Evolutionary conservation across 2,329 filamentous ascomycete species (phyloP).

Genomic region (Xylaria arbuscula): DNA sequence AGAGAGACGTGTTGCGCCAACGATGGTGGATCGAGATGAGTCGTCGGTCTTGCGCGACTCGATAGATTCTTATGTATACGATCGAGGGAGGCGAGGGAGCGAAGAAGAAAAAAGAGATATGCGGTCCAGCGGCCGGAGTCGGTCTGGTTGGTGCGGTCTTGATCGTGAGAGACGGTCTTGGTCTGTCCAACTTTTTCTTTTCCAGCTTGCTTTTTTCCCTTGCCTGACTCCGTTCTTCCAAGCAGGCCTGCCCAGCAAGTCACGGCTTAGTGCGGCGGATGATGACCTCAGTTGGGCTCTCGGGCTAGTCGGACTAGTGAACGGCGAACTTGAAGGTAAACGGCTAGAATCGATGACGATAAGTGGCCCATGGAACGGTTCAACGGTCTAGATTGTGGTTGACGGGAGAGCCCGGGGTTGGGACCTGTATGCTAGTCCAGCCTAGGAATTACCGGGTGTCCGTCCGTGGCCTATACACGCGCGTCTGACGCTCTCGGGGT

Average conservation of each 20-base stretch:
- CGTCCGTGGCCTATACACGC: constrained; percentile 18
- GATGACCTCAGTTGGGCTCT: constrained; percentile 15
- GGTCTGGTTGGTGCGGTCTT: constrained; percentile 9
- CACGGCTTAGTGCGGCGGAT: too few relatives aligned
- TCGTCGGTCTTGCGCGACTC: constrained; percentile 1
- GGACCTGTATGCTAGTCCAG: constrained; percentile 2
- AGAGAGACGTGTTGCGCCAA: constrained; percentile 9
- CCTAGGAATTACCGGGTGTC: constrained; percentile 21
- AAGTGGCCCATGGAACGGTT: constrained; percentile 25
- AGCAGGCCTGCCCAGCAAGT: constrained; percentile 3
- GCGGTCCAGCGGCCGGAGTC: constrained; percentile 17
- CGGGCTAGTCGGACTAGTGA: constrained; percentile 13
- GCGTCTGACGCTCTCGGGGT: constrained; percentile 5
- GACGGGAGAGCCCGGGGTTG: constrained; percentile 13
- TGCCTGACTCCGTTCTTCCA: constrained; percentile 4
- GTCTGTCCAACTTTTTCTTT: constrained; percentile 23
- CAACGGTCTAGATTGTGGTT: constrained; percentile 18
- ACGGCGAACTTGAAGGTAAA: constrained; percentile 19
- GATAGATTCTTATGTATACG: constrained; percentile 3
- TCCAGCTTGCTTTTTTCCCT: constrained; percentile 15
- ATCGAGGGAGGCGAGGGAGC: constrained; percentile 2
- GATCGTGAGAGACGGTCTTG: constrained; percentile 1
- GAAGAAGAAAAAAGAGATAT: constrained; percentile 10
- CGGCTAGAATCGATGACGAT: not conserved
- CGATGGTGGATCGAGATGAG: not conserved